Conservation (phyloP, 2,329 filamentous ascomycete species). For the Colletotrichum theobromicola region DNA sequence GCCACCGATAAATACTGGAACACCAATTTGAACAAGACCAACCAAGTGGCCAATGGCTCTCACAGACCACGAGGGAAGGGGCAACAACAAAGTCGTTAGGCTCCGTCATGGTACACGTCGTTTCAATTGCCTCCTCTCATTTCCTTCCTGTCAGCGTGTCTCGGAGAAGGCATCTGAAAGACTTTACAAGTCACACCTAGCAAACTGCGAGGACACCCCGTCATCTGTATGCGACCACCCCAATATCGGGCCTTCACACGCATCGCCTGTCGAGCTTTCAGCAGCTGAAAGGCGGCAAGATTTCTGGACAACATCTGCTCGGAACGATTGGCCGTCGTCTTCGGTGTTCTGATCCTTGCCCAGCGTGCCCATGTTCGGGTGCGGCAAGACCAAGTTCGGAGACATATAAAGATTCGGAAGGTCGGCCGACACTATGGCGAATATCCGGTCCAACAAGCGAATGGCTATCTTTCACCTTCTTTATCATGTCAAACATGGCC, state of each 20-base stretch:
- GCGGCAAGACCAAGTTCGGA: not conserved
- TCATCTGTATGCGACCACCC: not conserved
- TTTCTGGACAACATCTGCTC: not conserved
- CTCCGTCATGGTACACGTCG: not conserved
- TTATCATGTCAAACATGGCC: not conserved
- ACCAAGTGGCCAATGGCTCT: not conserved
- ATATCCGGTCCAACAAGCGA: not conserved
- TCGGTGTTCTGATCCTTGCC: not conserved
- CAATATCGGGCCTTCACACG: not conserved
- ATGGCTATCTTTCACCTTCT: not conserved
- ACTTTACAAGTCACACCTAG: not conserved
- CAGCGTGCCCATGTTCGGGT: not conserved
- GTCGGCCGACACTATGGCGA: not conserved
- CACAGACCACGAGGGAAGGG: slow-evolving; percentile 16
- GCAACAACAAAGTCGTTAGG: not conserved
- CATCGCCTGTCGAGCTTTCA: not conserved
- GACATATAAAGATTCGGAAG: not conserved
- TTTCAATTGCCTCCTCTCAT: slow-evolving; percentile 1
- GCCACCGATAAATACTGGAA: not conserved
- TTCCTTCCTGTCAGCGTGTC: not conserved
- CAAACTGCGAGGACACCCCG: not conserved
- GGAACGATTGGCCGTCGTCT: not conserved
- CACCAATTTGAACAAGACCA: not conserved
- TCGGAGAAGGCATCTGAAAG: not conserved
- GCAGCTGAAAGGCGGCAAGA: not conserved